Conservation (phyloP, 2,329 filamentous ascomycete species). For the Thielaviopsis ethacetica region DNA sequence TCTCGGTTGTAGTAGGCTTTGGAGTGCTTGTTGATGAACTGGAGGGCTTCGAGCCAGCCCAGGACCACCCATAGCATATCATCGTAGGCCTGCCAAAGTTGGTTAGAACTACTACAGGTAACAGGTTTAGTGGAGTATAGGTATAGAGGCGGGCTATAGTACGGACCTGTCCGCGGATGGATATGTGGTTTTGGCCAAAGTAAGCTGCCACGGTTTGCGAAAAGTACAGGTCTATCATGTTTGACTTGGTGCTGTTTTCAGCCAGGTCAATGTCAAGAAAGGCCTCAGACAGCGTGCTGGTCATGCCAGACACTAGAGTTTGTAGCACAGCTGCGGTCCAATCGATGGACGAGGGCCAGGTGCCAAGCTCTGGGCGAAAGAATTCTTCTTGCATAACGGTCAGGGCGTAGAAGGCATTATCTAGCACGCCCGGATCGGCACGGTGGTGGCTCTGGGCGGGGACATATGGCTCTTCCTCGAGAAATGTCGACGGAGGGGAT, state of each 20-base stretch:
- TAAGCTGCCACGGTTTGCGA: slow-evolving; percentile 62
- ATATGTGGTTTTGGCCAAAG: slow-evolving; percentile 68
- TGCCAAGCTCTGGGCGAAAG: slow-evolving; percentile 61
- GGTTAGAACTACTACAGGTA: too few relatives aligned
- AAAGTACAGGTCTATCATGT: slow-evolving; percentile 72
- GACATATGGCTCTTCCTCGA: slow-evolving; percentile 3
- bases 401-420: slow-evolving; percentile 45
- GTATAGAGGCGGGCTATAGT: too few relatives aligned
- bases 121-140: too few relatives aligned
- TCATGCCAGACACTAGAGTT: slow-evolving; percentile 59
- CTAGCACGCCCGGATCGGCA: slow-evolving; percentile 20
- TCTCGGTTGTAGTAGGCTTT: slow-evolving; percentile 36
- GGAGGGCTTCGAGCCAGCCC: slow-evolving; percentile 71
- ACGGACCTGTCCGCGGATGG: slow-evolving; percentile 43
- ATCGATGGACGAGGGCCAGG: slow-evolving; percentile 76
- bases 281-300: slow-evolving; percentile 53
- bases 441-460: not conserved
- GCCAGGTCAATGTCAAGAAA: slow-evolving; percentile 23
- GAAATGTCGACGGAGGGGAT: slow-evolving; percentile 9
- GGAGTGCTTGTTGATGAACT: slow-evolving; percentile 58
- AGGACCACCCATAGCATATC: slow-evolving; percentile 94
- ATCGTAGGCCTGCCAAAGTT: slow-evolving; percentile 55
- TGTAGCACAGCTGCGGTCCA: slow-evolving; percentile 82
- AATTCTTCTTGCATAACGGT: slow-evolving; percentile 62
- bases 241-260: slow-evolving; percentile 44